Conservation (phyloP, 108 stramenopile species). For the Fragilaria crotonensis region DNA sequence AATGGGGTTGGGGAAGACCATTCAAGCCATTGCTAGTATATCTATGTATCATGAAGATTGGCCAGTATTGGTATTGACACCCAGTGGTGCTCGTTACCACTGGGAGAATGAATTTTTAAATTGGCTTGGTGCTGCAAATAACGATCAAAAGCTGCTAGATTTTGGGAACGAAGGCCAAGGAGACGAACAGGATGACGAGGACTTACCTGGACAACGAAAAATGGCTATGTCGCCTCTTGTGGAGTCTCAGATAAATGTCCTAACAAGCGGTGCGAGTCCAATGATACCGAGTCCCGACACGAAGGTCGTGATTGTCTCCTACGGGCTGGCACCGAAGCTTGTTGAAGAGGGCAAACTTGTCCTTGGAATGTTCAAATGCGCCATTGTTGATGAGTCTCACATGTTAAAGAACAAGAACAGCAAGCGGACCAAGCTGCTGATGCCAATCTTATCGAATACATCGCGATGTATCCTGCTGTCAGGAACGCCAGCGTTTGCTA, state of each 20-base stretch:
- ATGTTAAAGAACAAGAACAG: conserved; percentile 86
- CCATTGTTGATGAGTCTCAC: conserved; percentile 96
- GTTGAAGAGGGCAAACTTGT: conserved; percentile 31
- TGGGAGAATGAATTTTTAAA: conserved; percentile 88
- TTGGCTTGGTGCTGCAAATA: conserved; percentile 60
- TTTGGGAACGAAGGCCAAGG: conserved; percentile 2
- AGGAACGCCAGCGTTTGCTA: conserved; percentile 94
- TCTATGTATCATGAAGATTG: conserved; percentile 77
- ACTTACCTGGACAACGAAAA: neutral
- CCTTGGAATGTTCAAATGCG: conserved; percentile 69
- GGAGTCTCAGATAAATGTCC: conserved; percentile 57
- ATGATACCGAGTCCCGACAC: conserved; percentile 42
- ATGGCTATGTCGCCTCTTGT: neutral
- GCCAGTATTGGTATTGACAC: conserved; percentile 89
- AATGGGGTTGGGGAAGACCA: conserved; percentile 76
- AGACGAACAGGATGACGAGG: conserved; percentile 8
- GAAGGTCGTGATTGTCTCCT: conserved; percentile 76
- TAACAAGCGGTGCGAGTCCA: conserved; percentile 49
- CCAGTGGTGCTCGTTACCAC: conserved; percentile 87
- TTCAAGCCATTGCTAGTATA: conserved; percentile 88
- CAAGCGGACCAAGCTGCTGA: conserved; percentile 68
- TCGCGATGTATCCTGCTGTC: conserved; percentile 79
- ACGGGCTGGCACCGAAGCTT: conserved; percentile 65
- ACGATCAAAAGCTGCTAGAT: conserved; percentile 10
- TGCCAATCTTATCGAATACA: conserved; percentile 76